These are phyloP conservation scores for Raphanus hybrid DNA, from an alignment of 441 rosid species.

Conservation along the genomic window DNA sequence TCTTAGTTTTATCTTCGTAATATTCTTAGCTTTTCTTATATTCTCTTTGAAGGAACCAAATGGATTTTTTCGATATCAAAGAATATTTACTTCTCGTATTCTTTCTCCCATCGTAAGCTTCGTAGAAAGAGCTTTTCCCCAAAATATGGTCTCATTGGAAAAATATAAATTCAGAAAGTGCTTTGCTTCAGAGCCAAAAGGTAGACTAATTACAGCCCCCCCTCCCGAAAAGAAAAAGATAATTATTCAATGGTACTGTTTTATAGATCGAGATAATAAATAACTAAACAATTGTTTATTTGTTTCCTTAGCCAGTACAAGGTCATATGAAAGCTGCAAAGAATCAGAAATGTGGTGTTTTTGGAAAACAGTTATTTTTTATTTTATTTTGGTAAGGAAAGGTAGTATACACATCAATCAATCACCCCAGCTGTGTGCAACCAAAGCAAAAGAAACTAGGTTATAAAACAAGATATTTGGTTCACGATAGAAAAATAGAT, in stretches of 20 bases:
- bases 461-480: slow-evolving; percentile 8
- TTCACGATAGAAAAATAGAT: not conserved
- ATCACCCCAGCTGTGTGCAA: slow-evolving; percentile 13
- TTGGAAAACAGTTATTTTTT: not conserved
- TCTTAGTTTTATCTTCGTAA: slow-evolving; percentile 20
- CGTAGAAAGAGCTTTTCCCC: not conserved
- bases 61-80: slow-evolving; percentile 27
- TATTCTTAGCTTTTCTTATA: slow-evolving; percentile 42
- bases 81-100: slow-evolving; percentile 34
- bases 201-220: not conserved
- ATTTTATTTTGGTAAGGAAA: not conserved
- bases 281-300: not conserved
- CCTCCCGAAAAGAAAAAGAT: not conserved
- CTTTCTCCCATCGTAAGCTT: not conserved
- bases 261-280: not conserved
- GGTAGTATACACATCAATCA: slow-evolving; percentile 28
- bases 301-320: not conserved
- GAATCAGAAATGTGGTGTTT: not conserved
- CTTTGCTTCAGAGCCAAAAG: not conserved
- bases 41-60: slow-evolving; percentile 39
- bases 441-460: slow-evolving; percentile 17
- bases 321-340: slow-evolving; percentile 22
- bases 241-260: not conserved
- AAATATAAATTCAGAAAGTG: not conserved
- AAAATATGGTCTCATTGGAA: not conserved